Base-by-base conservation (phyloP, 2,329 filamentous ascomycete species). In the Penicillium sp. region DNA sequence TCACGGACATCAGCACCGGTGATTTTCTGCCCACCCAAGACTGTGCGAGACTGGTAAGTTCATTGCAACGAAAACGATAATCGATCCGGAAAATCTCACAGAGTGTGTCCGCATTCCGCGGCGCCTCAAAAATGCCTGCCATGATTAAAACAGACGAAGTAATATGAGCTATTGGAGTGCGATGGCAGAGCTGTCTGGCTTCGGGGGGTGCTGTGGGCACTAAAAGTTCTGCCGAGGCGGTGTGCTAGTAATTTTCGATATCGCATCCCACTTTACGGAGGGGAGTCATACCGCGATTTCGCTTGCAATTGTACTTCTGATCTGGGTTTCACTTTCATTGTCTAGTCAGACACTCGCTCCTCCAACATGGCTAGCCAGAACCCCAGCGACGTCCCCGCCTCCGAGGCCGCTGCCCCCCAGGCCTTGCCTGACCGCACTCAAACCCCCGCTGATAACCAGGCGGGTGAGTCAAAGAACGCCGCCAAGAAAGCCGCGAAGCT, bases 21-120 rank as follows among this genome's bases (percentile, higher is more conserved):
- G 76, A 97, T 96, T 85, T 99, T 99, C 78, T 91, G 87, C 73
- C 94, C 94, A 67, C 94, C 94, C 61, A 99, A 84, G 81, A 99
- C 84, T 86, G 74, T 64, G 63, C 57, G 61, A 66, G 62, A 63
- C 61, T 54, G 66, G 69, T 76, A 62, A 74, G 72, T 65, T 39
- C 29, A 40, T 23, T 57, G 46, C 32, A 57, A 59, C 52, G 46
- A 55, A 44, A 30, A 11, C n/a, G 13, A 13, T 19, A 44, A 34
- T 43, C 55, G 35, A 16, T 44, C 9, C 8, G 27, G 71, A 14
- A 16, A 42, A 34, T n/a, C 81, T 75, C 78, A 87, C 84, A 99
- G 68, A 99, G 84, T 70, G 91, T 97, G 75, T 95, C 94, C 73
- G 83, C 83, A 74, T 96, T 95, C 72, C 92, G 85, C 71, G 91